Base-by-base conservation (phyloP, 352 stramenopile species). In the Globisporangium parvum region DNA sequence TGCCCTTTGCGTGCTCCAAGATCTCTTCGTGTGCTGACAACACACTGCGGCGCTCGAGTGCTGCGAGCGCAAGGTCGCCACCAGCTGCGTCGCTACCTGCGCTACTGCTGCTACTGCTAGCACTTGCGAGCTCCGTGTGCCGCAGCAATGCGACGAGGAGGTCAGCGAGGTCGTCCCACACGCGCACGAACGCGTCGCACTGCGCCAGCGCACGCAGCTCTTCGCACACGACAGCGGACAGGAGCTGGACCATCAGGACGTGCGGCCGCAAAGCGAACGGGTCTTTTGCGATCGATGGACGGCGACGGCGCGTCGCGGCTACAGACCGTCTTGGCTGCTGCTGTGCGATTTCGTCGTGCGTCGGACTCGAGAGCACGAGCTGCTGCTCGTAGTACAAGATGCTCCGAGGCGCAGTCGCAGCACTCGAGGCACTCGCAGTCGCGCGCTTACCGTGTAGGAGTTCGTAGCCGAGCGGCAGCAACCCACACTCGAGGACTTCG, bases 1-100 rank as follows among this genome's bases (percentile, higher is more conserved):
- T 75, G 9, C 74, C 76, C 52, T 79, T 79, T 26, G 73, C 71
- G 42, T 91, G 77, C 53, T 87, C 77, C 2, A 88, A 62, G 51
- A 91, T 88, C 53, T 91, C 80, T 45, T 91, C 80, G 39, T 91
- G 80, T 0, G 73, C 71, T 17, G 72, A 82, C 33, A 85, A 55
- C 12, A 86, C 71, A 28, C 71, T 84, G 51, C 80, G 73, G 15
- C 80, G 74, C 31, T 91, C 80, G 14, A 91, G 51, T n/a, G 77
- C 76, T 3, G 69, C 74, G 31, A 86, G 67, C 39, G 65, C 71
- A 12, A 59, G 42, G 39, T 71, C 58, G 51, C 66, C 47, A 24
- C 46, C 42, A 12, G 35, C 17, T 20, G 46, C 46, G 5, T 31
- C 21, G 8, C 20, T 40, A 26, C 28, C 24, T 33, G 31, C 31